Evolutionary conservation across 306 rosid species (phyloP).

Genomic region (Gastrolobium bilobum): DNA sequence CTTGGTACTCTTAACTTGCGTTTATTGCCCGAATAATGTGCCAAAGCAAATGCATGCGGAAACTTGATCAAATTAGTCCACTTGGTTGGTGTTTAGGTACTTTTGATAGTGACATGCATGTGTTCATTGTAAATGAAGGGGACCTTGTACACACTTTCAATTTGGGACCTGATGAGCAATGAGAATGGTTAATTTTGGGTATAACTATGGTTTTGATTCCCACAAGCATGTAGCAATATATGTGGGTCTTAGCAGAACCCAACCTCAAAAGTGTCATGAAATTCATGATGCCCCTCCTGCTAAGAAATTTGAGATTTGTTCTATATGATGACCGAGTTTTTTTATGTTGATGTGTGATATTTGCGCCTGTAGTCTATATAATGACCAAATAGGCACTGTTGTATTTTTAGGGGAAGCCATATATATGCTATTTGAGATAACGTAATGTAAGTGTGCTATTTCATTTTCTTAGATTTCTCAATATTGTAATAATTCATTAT

Average conservation of each 20-base stretch:
- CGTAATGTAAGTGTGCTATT: neutral
- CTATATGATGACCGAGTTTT: slow-evolving; percentile 8
- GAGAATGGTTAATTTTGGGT: neutral
- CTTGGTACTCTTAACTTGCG: slow-evolving; percentile 44
- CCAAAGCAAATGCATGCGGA: slow-evolving; percentile 4
- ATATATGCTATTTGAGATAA: too few relatives aligned
- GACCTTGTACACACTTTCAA: slow-evolving; percentile 34
- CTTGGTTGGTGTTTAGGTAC: slow-evolving; percentile 11
- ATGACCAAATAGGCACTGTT: too few relatives aligned
- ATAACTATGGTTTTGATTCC: neutral
- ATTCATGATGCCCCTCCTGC: neutral
- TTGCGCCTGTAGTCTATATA: neutral
- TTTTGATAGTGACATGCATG: neutral
- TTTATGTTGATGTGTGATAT: neutral
- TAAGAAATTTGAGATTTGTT: neutral
- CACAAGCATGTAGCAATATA: neutral
- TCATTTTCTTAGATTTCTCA: neutral
- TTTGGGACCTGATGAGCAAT: neutral
- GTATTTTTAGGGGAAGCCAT: too few relatives aligned
- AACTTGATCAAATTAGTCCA: slow-evolving; percentile 24
- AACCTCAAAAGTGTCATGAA: neutral
- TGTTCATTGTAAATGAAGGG: neutral
- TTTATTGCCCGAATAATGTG: slow-evolving; percentile 48
- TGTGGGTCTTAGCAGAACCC: neutral
- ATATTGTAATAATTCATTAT: neutral